Base-by-base conservation (phyloP, 148 eudicot species). In the Arctostaphylos glauca region DNA sequence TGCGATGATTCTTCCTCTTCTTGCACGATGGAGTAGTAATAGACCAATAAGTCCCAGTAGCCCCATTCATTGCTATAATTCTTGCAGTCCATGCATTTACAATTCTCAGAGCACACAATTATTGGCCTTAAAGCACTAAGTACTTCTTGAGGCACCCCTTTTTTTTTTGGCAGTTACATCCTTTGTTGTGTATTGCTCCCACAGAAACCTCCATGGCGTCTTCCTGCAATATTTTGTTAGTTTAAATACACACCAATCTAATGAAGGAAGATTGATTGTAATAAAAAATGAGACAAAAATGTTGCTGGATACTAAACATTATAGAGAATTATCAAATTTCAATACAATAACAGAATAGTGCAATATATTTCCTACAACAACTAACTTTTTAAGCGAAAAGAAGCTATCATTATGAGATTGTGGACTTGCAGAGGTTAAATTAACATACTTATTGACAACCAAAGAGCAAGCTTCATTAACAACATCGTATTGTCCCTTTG, bases 81-180 rank as follows among this genome's bases (percentile, higher is more conserved):
- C 84, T 91, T 94, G 91, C 98, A 94, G 81, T 91, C 98, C 50
- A 90, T 59, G 88, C 96, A 94, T 88, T 90, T 92, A 78, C 98
- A 92, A 81, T 89, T 94, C 46, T 88, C 94, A 47, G 95, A 92
- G 82, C 98, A 94, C 50, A 90, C 87, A 83, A 92, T 88, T 88
- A 85, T 90, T 91, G 80, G 94, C 95, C 82, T 92, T 94, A 85
- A 91, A 92, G 87, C 98, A 94, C 86, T 94, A 96, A 94, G 84
- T 92, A 94, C 91, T 88, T 94, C 90, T 94, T 94, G 49, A 94
- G 98, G 83, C 98, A 94, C 83, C 94, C 91, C 38, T 91, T 87
- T 84, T 86, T 94, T 84, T 91, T 94, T 31, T 31, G 38, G 81
- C 98, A 92, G 86, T 94, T 85, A 87, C 98, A 94, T 74, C 98